Evolutionary conservation across 805 yeast genomes (phyloP).

Genomic region (Schizosaccharomyces lindneri): DNA sequence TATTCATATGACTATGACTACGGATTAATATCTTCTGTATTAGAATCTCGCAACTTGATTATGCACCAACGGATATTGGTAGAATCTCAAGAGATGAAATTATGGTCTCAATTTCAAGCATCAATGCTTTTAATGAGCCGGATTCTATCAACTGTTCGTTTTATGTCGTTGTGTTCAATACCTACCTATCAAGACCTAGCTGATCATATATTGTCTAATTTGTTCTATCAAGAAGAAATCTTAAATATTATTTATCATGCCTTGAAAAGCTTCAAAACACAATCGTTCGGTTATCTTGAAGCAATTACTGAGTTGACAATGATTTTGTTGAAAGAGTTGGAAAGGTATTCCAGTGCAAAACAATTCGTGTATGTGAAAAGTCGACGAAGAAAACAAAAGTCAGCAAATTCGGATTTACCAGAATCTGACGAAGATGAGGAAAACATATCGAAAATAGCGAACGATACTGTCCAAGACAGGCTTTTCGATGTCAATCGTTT

Average conservation of each 20-base stretch:
- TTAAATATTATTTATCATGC: constrained; percentile 30
- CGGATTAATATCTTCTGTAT: constrained; percentile 20
- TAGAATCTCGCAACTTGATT: constrained; percentile 37
- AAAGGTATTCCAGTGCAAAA: constrained; percentile 35
- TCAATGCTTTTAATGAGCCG: constrained; percentile 43
- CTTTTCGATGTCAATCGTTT: constrained; percentile 22
- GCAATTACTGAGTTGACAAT: constrained; percentile 42
- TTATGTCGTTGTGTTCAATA: constrained; percentile 19
- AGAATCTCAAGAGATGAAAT: constrained; percentile 11
- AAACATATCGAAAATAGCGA: constrained; percentile 10
- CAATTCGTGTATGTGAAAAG: constrained; percentile 24
- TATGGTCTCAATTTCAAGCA: constrained; percentile 29
- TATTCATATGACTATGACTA: constrained; percentile 4
- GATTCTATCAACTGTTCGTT: constrained; percentile 17
- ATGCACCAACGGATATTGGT: constrained; percentile 23
- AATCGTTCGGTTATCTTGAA: constrained; percentile 35
- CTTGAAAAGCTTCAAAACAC: constrained; percentile 34
- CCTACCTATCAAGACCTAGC: constrained; percentile 29
- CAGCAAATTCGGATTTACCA: constrained; percentile 10
- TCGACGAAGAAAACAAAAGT: constrained; percentile 17
- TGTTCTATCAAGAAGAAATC: constrained; percentile 44
- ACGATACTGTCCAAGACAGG: constrained; percentile 19
- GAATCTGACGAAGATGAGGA: constrained; percentile 13
- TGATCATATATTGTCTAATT: constrained; percentile 33
- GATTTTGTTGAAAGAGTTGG: constrained; percentile 40